Evolutionary conservation across 768 basidiomycete species (phyloP), one percentile per base, ranked within the genome.

Genomic region (Agaricus blazei): DNA sequence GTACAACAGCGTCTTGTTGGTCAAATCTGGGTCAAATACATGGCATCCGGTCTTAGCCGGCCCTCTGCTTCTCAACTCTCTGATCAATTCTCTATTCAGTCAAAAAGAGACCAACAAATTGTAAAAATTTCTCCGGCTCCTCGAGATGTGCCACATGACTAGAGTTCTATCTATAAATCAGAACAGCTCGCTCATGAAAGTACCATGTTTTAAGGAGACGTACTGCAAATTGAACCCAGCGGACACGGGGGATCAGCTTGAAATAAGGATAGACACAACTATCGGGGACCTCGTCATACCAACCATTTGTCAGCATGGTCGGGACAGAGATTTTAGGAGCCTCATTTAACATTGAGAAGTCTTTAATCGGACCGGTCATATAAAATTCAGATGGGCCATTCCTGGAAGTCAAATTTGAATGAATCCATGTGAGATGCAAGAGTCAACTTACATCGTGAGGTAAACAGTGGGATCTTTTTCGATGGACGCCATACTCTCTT

Each of bases 381-480:
- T 64, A 59, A 57, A 75, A 76, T 43, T 70, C 70, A 38, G 68
- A 70, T 14, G 71, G 72, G n/a, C 75, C 72, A n/a, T 67, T 66
- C 71, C 74, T 77, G 50, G 6, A 47, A 12, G 41, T 34, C 40
- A 9, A 27, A 24, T 46, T 23, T 54, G 23, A 23, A 28, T 1
- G 28, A 23, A 41, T 29, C n/a, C 4, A 29, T 43, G 15, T 9
- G 41, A 14, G 11, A 37, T 43, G 41, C 23, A 34, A 45, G 43
- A 37, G 34, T 11, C 34, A 28, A 61, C 74, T 44, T 46, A 79
- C 81, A 83, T 80, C 2, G 75, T 75, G 38, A 61, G 54, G 48
- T 75, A 75, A 4, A 81, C 78, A 0, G 80, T 82, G 3, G 75
- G 68, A 51, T 82, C 80, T 40, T 72, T 67, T 6, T 70, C 72